Percentiles rank a stretch among this genome's conserved stretches.
phyloP scores from a whole-genome alignment of 169 alveolate genomes.

The Cryptosporidium viatorum region DNA sequence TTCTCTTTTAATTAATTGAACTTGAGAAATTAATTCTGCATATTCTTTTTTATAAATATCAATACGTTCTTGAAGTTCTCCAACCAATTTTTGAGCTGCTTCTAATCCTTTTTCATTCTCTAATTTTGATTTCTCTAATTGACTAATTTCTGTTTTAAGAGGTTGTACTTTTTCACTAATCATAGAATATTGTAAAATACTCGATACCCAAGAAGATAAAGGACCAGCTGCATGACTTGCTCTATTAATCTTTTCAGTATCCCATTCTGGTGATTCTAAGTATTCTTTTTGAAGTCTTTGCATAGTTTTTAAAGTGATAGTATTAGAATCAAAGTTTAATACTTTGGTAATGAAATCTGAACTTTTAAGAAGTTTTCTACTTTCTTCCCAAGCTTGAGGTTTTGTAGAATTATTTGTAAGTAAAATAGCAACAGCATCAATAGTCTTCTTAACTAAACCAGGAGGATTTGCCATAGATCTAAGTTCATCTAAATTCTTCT shows the following conservation, averaged over 20 bases:
- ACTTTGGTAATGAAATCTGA: constrained; percentile 92
- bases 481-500: constrained; percentile 89
- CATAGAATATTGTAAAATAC: constrained; percentile 88
- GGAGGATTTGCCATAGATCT: constrained; percentile 96
- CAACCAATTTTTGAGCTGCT: constrained; percentile 83
- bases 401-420: constrained; percentile 86
- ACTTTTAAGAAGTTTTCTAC: constrained; percentile 88
- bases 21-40: constrained; percentile 93
- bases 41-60: constrained; percentile 93
- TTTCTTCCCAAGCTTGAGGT: constrained; percentile 94
- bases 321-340: constrained; percentile 87
- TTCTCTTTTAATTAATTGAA: constrained; percentile 91
- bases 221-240: constrained; percentile 99
- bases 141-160: constrained; percentile 92
- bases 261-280: constrained; percentile 91
- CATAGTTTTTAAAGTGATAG: constrained; percentile 84
- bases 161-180: constrained; percentile 94
- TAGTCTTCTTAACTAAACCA: constrained; percentile 91
- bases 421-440: constrained; percentile 93
- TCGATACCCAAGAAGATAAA: constrained; percentile 95
- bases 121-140: constrained; percentile 87
- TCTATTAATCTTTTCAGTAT: constrained; percentile 89
- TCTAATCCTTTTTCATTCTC: constrained; percentile 88
- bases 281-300: constrained; percentile 84
- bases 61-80: constrained; percentile 88